Evolutionary conservation across 108 stramenopile species (phyloP), one percentile per base, ranked within the genome.

Genomic region (Aurantiochytrium sp.): DNA sequence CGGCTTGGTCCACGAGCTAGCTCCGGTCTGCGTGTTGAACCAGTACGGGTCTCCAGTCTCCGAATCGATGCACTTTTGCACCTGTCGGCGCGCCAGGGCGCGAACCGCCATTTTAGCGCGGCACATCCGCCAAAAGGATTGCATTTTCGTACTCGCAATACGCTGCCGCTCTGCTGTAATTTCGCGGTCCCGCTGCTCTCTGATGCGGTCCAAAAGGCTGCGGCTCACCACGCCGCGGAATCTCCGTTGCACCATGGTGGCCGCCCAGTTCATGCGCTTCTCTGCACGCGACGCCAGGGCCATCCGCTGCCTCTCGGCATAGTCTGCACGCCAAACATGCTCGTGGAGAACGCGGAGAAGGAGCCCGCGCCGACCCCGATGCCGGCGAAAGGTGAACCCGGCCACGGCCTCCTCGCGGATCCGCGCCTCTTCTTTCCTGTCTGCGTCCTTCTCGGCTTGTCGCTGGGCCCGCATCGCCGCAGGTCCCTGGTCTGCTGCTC

Each of bases 111-210:
- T 37, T 41, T 48, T 41, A 22, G 73, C 45, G 12, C 15, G 39
- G 24, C 45, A 81, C 73, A 81, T 81, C 8, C 73, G 73, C 73
- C 73, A 81, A 48, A 41, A 81, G 3, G 42, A 30, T 30, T 81
- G 73, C 0, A 81, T 81, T 1, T 0, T 37, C 36, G 45, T 24
- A 48, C 24, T 30, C 0, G 42, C 45, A 15, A 24, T 21, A 39
- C n/a, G n/a, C 42, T 27, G 42, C 24, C 27, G 42, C 27, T 48
- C 27, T 41, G 73, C 73, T 48, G 50, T 24, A 2, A 41, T 41
- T 42, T 81, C 4, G 39, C 2, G 42, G 1, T 22, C 36, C 6
- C 73, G 73, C 42, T 48, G 73, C 45, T 81, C 73, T 12, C 73
- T 6, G 12, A 81, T 30, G 32, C 42, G 45, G 32, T 48, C 42